phyloP scores from a whole-genome alignment of 169 alveolate species.

The Cystoisospora suis region DNA sequence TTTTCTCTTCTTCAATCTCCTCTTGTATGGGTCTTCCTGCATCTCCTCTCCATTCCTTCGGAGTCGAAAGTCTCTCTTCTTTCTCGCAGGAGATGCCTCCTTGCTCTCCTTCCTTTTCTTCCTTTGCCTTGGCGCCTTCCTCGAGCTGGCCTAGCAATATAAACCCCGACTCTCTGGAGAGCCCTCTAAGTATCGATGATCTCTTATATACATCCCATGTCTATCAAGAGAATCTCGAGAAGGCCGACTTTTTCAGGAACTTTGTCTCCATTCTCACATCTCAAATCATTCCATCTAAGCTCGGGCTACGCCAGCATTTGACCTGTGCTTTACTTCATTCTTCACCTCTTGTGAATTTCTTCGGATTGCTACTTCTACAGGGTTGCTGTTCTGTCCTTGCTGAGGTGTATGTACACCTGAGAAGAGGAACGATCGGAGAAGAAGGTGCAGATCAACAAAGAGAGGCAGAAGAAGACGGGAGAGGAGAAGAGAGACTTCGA shows the following conservation, averaged over 20 bases:
- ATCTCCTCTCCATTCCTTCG: no score
- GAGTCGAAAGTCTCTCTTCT: no score
- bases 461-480: neutral
- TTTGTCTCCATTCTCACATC: neutral
- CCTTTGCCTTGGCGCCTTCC: neutral
- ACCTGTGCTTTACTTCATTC: neutral
- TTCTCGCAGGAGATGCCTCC: neutral
- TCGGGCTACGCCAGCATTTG: slow-evolving; percentile 2
- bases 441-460: neutral
- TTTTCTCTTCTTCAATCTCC: neutral
- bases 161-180: no score
- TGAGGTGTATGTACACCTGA: neutral
- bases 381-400: neutral
- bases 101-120: no score
- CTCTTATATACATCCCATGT: no score
- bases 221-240: neutral
- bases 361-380: neutral
- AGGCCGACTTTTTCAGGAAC: neutral
- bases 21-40: no score
- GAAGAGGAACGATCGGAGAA: neutral
- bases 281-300: neutral
- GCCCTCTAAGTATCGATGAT: no score
- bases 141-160: no score
- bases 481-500: no score
- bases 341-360: neutral